A percentile compares a stretch with the other conserved stretches of the same genome.
phyloP scores from a whole-genome alignment of 495 filamentous ascomycete genomes.

The Penicillium tannophilum region DNA sequence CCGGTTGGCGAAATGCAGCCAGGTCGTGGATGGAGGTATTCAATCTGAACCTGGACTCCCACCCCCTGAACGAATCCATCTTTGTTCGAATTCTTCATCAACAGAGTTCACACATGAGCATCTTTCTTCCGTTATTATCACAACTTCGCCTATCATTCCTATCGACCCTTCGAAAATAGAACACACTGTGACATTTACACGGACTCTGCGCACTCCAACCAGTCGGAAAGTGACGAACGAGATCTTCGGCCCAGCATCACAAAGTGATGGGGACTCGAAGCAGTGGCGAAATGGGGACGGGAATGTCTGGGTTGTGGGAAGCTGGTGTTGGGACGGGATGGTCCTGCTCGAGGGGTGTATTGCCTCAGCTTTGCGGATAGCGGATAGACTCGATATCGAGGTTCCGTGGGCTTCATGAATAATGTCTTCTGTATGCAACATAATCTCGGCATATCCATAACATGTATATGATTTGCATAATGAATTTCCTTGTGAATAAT shows the following conservation, averaged over 20 bases:
- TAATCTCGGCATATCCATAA: background rate
- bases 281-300: slow-evolving; percentile 53
- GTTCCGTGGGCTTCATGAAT: slow-evolving; percentile 38
- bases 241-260: slow-evolving; percentile 28
- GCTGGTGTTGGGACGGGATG: slow-evolving; percentile 69
- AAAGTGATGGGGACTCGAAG: background rate
- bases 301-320: slow-evolving; percentile 54
- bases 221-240: slow-evolving; percentile 37
- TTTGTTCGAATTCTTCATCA: slow-evolving; percentile 26
- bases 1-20: slow-evolving; percentile 11
- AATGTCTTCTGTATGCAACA: background rate
- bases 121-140: slow-evolving; percentile 32
- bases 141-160: slow-evolving; percentile 34
- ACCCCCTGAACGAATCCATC: slow-evolving; percentile 22
- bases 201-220: slow-evolving; percentile 34
- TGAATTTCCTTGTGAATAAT: background rate
- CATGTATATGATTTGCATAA: background rate
- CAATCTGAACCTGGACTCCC: slow-evolving; percentile 3
- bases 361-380: slow-evolving; percentile 55
- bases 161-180: slow-evolving; percentile 34
- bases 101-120: slow-evolving; percentile 44
- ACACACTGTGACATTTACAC: slow-evolving; percentile 31
- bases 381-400: slow-evolving; percentile 47
- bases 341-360: slow-evolving; percentile 62
- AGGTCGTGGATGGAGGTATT: slow-evolving; percentile 6